Evolutionary conservation across 495 filamentous ascomycete genomes (phyloP), one percentile per base, ranked within the genome.

Genomic region (Choiromyces venosus): DNA sequence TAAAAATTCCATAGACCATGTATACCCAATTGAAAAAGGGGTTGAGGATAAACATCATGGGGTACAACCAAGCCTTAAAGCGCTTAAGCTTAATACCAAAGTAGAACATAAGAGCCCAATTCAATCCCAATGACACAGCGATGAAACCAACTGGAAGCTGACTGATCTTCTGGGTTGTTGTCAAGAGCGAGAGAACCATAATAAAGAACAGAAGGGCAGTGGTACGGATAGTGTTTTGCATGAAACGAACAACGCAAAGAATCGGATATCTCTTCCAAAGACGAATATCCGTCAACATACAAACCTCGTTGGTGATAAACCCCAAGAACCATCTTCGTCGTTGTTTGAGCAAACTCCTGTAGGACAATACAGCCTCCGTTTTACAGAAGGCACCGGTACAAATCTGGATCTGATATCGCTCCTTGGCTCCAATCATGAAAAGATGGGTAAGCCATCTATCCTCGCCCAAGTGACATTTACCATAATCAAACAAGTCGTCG

Each of bases 21-120:
- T 98, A 99, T 46, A 93, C 86, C 95, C 95, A 99, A 83, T 99
- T 98, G 86, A 98, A 94, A 81, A 97, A 96, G 0, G 95, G 95
- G 80, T 97, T 97, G 72, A 97, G 81, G 68, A 97, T 82, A 80
- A 98, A 99, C 94, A 99, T 97, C 70, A 99, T 68, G 0, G 94
- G 93, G 81, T 99, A 99, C 1, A 97, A 86, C 91, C 91, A 94
- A 73, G 93, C 89, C 85, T 99, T 98, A 84, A 87, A 97, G 18
- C 95, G 89, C 78, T 89, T 91, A 72, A 99, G 87, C 81, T 91
- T 92, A 44, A 89, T 84, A 18, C 92, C 94, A 79, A 98, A 97
- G 84, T 97, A 99, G 74, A 98, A 84, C 95, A 99, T 99, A 80
- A 99, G 88, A 35, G 92, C 74, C 88, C 94, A 98, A 81, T 99